Evolutionary conservation across 495 filamentous ascomycete genomes (phyloP), one percentile per base, ranked within the genome.

Genomic region (Xylaria nigripes): DNA sequence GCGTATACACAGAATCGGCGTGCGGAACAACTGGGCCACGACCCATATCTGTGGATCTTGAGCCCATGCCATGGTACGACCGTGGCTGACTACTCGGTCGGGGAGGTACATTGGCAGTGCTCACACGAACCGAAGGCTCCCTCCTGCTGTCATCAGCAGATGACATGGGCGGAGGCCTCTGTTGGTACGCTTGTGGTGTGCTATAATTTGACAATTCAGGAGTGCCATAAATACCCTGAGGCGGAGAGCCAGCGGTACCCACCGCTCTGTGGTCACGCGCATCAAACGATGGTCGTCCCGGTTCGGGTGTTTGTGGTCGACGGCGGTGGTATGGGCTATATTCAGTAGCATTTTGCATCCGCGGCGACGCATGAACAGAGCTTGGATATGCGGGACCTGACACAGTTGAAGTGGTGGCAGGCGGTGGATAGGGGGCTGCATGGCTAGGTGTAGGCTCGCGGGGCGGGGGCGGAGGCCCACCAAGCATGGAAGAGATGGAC

Each of bases 401-500:
- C 2, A 77, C 76, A 45, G 71, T 69, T 12, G 82, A 77, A 34
- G 82, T 74, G 21, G 74, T 67, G 13, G 72, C 70, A 36, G 75
- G 76, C 41, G 75, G 76, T 44, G 75, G 75, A 51, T 85, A 84
- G 27, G 80, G 77, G 8, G 76, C 68, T 22, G 70, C 67, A 24
- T 73, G 66, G 24, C 72, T 67, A 42, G 77, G 65, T 8, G 69
- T 67, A n/a, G 63, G 63, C 57, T 87, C 80, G 48, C 80, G 74
- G 55, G 63, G 50, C 42, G 68, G 57, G 7, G 73, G 63, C 16
- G 79, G 68, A 34, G 85, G 80, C n/a, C 81, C 81, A 43, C 85
- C 85, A 19, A 98, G 81, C 79, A 98, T 89, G 19, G 93, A 88
- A 8, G 89, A 93, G 62, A 98, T 98, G 19, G 93, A 95, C 93